Evolutionary conservation across 139 green algal genomes (phyloP).

Genomic region (Chara braunii): DNA sequence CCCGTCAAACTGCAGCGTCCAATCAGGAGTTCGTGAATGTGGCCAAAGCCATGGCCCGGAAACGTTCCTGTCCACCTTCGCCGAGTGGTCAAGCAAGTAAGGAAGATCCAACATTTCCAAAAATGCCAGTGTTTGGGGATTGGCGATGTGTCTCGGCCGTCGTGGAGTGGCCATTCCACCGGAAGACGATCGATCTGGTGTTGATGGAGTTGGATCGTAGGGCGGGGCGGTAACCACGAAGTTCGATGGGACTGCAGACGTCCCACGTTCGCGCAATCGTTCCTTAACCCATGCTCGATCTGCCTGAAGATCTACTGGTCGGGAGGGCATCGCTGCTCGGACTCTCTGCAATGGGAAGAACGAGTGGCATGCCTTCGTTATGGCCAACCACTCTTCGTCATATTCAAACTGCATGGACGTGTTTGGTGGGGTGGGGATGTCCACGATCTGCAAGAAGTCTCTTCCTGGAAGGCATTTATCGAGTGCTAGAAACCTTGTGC

Average conservation of each 20-base stretch:
- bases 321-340: background rate
- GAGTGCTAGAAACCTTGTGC: slow-evolving; percentile 84
- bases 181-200: background rate
- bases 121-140: slow-evolving; percentile 39
- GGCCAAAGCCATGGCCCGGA: too few relatives aligned
- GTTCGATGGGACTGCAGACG: background rate
- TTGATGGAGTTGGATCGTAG: background rate
- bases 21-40: too few relatives aligned
- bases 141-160: background rate
- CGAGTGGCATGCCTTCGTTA: slow-evolving; percentile 52
- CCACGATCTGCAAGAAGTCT: slow-evolving; percentile 84
- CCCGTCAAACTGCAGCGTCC: too few relatives aligned
- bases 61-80: too few relatives aligned
- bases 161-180: too few relatives aligned
- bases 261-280: background rate
- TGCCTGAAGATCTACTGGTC: background rate
- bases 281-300: background rate
- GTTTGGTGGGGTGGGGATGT: slow-evolving; percentile 56
- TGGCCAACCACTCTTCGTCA: slow-evolving; percentile 86
- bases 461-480: slow-evolving; percentile 92
- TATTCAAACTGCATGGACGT: slow-evolving; percentile 71
- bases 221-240: background rate
- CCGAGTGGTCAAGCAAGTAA: slow-evolving; percentile 49
- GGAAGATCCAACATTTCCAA: slow-evolving; percentile 62
- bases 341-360: slow-evolving; percentile 25